A percentile compares a stretch with the other conserved stretches of the same genome.
phyloP scores from a whole-genome alignment of 2,329 filamentous ascomycete genomes.

The Fusarium nelsonii region DNA sequence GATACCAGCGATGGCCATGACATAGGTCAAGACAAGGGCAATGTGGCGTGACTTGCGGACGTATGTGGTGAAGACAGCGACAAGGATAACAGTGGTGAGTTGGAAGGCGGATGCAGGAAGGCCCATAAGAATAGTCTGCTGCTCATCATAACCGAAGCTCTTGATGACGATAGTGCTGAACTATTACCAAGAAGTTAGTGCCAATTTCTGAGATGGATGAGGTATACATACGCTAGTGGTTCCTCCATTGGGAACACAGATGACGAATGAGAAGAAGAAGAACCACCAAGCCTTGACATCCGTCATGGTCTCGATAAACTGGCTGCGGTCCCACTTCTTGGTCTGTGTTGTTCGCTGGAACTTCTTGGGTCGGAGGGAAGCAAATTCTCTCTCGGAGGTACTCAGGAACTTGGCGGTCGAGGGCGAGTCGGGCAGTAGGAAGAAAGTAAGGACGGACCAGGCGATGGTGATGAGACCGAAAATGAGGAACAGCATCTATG shows the following conservation, averaged over 20 bases:
- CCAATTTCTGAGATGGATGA: accelerated
- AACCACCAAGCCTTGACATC: conserved; percentile 24
- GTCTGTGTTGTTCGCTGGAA: conserved; percentile 26
- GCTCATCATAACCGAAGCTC: conserved; percentile 18
- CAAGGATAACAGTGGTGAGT: conserved; percentile 12
- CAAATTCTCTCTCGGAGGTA: conserved; percentile 17
- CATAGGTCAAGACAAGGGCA: conserved; percentile 7
- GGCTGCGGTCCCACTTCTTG: conserved; percentile 3
- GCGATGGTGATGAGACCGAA: conserved; percentile 18
- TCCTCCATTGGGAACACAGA: conserved; percentile 22
- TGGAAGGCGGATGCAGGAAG: conserved; percentile 17
- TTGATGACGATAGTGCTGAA: conserved; percentile 25
- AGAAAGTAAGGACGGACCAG: conserved; percentile 8
- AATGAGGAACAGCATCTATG: conserved; percentile 12
- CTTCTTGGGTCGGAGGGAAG: conserved; percentile 5
- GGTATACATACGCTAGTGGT: background rate
- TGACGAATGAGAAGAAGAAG: conserved; percentile 23
- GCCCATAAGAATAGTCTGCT: conserved; percentile 22
- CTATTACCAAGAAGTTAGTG: background rate
- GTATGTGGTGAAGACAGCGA: conserved; percentile 7
- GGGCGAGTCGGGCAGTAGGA: conserved; percentile 16
- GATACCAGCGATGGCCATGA: conserved; percentile 19
- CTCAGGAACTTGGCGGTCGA: background rate
- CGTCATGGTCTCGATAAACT: conserved; percentile 16
- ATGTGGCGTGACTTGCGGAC: conserved; percentile 15